Evolutionary conservation across 805 yeast genomes (phyloP).

Genomic region (Barnettozyma wickerhamii): DNA sequence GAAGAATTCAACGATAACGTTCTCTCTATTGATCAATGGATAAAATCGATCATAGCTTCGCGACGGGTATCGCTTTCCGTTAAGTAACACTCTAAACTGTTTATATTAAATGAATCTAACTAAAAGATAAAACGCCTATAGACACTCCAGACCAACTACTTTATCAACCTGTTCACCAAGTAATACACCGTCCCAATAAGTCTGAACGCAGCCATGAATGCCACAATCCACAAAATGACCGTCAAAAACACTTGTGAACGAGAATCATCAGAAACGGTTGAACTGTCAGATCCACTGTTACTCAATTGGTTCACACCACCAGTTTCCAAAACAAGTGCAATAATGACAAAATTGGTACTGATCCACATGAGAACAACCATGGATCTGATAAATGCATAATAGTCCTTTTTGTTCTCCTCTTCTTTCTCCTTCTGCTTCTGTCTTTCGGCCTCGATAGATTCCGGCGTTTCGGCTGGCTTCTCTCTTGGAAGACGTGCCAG

Average conservation of each 20-base stretch:
- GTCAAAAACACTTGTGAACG: constrained; percentile 69
- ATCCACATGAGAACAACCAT: constrained; percentile 88
- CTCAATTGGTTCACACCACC: constrained; percentile 62
- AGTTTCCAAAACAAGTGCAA: constrained; percentile 78
- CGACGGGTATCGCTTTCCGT: too few species aligned
- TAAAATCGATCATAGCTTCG: too few species aligned
- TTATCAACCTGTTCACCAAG: constrained; percentile 35
- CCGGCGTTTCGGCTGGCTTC: constrained; percentile 24
- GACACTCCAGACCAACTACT: constrained; percentile 15
- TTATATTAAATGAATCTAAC: too few species aligned
- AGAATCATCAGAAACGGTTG: constrained; percentile 6
- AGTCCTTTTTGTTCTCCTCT: constrained; percentile 64
- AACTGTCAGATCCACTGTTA: constrained; percentile 13
- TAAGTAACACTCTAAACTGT: too few species aligned
- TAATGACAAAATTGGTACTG: constrained; percentile 74
- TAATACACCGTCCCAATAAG: constrained; percentile 70
- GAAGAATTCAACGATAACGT: too few species aligned
- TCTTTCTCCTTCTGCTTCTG: constrained; percentile 31
- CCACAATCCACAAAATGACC: constrained; percentile 89
- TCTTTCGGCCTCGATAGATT: constrained; percentile 27
- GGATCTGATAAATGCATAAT: constrained; percentile 88
- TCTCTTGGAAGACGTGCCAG: constrained; percentile 37
- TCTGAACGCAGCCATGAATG: constrained; percentile 80
- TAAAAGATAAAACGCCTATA: too few species aligned
- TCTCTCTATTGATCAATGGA: too few species aligned